phyloP scores from a whole-genome alignment of 805 yeast species.

The Dipodascopsis tothii region DNA sequence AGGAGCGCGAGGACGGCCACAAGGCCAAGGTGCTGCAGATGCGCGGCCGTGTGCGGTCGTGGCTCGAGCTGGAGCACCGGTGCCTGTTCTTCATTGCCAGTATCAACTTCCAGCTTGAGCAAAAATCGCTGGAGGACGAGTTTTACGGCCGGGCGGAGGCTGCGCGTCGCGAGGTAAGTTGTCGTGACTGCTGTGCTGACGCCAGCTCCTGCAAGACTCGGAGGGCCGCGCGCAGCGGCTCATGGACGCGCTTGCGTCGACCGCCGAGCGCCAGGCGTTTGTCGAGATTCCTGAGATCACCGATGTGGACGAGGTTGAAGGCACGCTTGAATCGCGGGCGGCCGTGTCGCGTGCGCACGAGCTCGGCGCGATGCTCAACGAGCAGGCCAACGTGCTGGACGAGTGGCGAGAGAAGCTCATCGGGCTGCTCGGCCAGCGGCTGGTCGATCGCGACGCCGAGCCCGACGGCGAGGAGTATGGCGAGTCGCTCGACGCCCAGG shows the following conservation, averaged over 20 bases:
- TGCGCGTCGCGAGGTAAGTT: constrained; percentile 38
- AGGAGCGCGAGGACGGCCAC: constrained; percentile 6
- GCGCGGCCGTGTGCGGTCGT: constrained; percentile 36
- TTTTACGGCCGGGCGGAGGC: constrained; percentile 57
- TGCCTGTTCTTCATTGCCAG: constrained; percentile 72
- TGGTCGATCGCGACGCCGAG: constrained; percentile 43
- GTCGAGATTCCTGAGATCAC: constrained; percentile 24
- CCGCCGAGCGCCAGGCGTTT: constrained; percentile 18
- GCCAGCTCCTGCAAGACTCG: constrained; percentile 23
- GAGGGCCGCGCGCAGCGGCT: constrained; percentile 15
- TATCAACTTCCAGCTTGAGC: constrained; percentile 51
- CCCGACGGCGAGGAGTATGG: constrained; percentile 75
- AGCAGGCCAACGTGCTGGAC: constrained; percentile 47
- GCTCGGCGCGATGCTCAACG: constrained; percentile 34
- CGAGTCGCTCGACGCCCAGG: constrained; percentile 67
- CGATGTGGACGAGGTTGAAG: constrained; percentile 14
- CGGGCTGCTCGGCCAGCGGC: constrained; percentile 41
- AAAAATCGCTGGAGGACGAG: constrained; percentile 43
- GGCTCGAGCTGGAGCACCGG: constrained; percentile 63
- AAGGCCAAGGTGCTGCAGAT: constrained; percentile 8
- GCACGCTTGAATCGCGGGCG: constrained; percentile 22
- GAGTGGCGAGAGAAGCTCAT: constrained; percentile 43
- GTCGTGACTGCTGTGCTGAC: constrained; percentile 11
- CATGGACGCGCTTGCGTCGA: constrained; percentile 8
- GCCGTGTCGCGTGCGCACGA: constrained; percentile 10